Conservation (phyloP, 140 eudicot genomes). For the Erigeron philadelphicus region DNA sequence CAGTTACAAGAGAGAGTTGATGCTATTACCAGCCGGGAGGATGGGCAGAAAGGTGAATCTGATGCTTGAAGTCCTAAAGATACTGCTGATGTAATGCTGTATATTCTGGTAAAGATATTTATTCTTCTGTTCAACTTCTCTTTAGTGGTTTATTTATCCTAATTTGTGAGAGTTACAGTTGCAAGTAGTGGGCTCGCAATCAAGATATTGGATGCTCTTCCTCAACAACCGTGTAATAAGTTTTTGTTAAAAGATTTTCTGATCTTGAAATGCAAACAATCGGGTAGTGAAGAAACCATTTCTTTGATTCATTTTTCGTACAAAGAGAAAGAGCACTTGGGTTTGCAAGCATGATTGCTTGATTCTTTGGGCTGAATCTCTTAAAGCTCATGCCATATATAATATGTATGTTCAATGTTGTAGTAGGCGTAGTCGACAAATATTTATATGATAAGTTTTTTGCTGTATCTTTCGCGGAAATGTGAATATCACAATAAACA, state of each 20-base stretch:
- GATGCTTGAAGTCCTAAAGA: conserved; percentile 43
- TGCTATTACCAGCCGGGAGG: conserved; percentile 47
- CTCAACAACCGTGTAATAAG: conserved; percentile 25
- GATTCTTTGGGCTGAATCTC: conserved; percentile 34
- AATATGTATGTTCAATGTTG: conserved; percentile 26
- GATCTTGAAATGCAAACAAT: conserved; percentile 23
- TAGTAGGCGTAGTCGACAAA: conserved; percentile 24
- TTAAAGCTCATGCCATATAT: conserved; percentile 27
- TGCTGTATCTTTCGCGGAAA: conserved; percentile 25
- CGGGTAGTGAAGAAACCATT: conserved; percentile 33
- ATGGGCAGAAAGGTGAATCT: conserved; percentile 41
- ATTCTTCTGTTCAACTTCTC: background rate
- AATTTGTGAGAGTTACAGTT: conserved; percentile 9
- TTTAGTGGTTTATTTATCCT: background rate
- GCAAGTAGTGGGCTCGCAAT: conserved; percentile 32
- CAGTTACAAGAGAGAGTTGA: conserved; percentile 75
- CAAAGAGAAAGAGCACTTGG: conserved; percentile 26
- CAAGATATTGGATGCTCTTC: conserved; percentile 35
- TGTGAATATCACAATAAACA: conserved; percentile 34
- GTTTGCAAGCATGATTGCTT: conserved; percentile 25
- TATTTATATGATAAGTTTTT: conserved; percentile 17
- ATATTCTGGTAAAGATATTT: conserved; percentile 40
- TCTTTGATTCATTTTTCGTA: conserved; percentile 38
- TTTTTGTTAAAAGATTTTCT: conserved; percentile 18
- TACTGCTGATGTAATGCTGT: conserved; percentile 37